Percentiles rank a stretch among this genome's conserved stretches.
These are phyloP conservation scores for Rhytidhysteron rufulum DNA, from an alignment of 2,329 filamentous ascomycete species.

Conservation along the genomic window DNA sequence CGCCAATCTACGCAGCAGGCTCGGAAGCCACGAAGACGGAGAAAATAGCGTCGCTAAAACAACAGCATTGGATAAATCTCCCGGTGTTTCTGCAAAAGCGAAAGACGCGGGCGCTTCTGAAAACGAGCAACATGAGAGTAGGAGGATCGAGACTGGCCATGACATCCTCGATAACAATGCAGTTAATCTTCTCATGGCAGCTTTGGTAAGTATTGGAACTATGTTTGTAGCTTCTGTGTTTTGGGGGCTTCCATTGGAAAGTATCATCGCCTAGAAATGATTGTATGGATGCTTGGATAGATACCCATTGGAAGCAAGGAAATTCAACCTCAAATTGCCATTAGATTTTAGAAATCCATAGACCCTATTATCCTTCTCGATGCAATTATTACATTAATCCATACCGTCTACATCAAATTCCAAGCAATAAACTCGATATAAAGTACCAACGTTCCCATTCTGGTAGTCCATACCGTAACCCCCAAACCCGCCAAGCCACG, in stretches of 20 bases:
- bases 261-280: conserved; percentile 9
- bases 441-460: background rate
- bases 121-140: conserved; percentile 39
- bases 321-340: no score
- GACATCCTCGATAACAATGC: conserved; percentile 91
- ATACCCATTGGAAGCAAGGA: no score
- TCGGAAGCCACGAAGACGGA: conserved; percentile 39
- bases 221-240: conserved; percentile 53
- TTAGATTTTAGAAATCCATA: no score
- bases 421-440: no score
- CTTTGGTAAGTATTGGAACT: conserved; percentile 71
- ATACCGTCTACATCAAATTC: no score
- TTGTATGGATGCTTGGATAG: no score
- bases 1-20: conserved; percentile 32
- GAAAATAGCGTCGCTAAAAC: conserved; percentile 34
- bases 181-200: conserved; percentile 90
- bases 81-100: conserved; percentile 28
- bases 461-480: conserved; percentile 1
- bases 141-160: conserved; percentile 61
- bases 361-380: no score
- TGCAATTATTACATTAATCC: no score
- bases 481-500: conserved; percentile 26
- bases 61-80: conserved; percentile 19
- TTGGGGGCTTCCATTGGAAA: conserved; percentile 30
- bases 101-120: conserved; percentile 28